Base-by-base conservation (phyloP, 768 basidiomycete genomes). In the Suillus luteus region DNA sequence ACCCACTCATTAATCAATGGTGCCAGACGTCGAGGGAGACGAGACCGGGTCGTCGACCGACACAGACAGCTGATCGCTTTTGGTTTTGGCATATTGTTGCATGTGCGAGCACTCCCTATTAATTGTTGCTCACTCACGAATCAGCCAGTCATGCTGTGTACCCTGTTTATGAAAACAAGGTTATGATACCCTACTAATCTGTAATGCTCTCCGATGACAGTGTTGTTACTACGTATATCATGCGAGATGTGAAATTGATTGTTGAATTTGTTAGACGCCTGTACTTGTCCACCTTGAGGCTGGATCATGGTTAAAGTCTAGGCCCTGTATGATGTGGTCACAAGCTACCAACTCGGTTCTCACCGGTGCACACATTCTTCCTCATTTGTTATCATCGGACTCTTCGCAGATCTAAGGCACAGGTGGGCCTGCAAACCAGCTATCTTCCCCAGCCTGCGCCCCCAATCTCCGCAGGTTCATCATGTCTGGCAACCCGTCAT, bases 31-130 rank as follows among this genome's bases (percentile, higher is more conserved):
- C 49, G 91, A 90, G 72, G 90, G 89, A 22, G 88, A 92, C 52
- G 91, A 93, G 73, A 93, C 91, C 5, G 91, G 91, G 1, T 92
- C 91, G 17, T 92, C 91, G 4, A 92, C 91, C n/a, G 91, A 93
- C 66, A 90, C 89, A 2, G 89, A 91, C 70, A 86, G 84, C 67
- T 78, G 78, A 48, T 27, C 38, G 46, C 33, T 41, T 37, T 19
- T 22, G 19, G 5, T 14, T 27, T 31, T 35, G 35, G 15, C 9
- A 24, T 10, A 5, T 22, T 33, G 10, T 7, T 59, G 22, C 40
- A 37, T 58, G 52, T 35, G 5, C 60, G 12, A 58, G 15, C 58
- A 61, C n/a, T 43, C 10, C 24, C 35, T 35, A 43, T 44, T 11
- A 19, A 55, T 14, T 40, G 8, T 24, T 40, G 38, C 61, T 4